Evolutionary conservation across 2,329 filamentous ascomycete species (phyloP).

Genomic region (Xylaria arbuscula): DNA sequence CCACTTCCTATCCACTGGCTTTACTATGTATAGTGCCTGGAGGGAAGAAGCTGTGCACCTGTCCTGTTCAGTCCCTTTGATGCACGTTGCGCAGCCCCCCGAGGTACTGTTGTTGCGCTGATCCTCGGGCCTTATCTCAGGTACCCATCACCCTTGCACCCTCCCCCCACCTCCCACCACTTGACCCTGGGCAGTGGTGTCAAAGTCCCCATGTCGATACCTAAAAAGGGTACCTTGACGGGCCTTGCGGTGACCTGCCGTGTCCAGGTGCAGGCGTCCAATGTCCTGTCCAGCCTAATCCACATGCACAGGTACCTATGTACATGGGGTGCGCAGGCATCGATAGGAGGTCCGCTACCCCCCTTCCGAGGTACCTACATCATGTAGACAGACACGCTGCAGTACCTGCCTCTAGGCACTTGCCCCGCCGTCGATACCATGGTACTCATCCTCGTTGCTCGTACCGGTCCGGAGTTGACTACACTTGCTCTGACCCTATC

Average conservation of each 20-base stretch:
- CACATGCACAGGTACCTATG: conserved; percentile 15
- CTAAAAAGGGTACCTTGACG: conserved; percentile 29
- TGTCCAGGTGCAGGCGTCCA: conserved; percentile 30
- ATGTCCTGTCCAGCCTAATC: conserved; percentile 35
- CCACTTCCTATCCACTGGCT: conserved; percentile 2
- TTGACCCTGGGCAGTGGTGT: conserved; percentile 21
- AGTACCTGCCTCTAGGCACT: conserved; percentile 12
- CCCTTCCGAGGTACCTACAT: background rate
- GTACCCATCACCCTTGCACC: conserved; percentile 12
- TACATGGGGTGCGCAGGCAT: conserved; percentile 3
- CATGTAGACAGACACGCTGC: background rate
- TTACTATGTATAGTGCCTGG: conserved; percentile 18
- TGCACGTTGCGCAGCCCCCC: conserved; percentile 30
- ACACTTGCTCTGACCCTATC: conserved; percentile 35
- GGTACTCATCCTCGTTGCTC: conserved; percentile 18
- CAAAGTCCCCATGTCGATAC: conserved; percentile 25
- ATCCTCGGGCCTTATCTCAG: conserved; percentile 24
- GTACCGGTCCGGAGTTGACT: conserved; percentile 34
- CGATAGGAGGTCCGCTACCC: conserved; percentile 18
- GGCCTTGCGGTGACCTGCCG: conserved; percentile 34
- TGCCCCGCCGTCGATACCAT: conserved; percentile 34
- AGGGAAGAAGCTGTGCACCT: conserved; percentile 5
- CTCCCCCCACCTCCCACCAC: conserved; percentile 5
- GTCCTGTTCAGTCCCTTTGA: conserved; percentile 26
- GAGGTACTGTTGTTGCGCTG: conserved; percentile 20